phyloP scores from a whole-genome alignment of 805 yeast species.

The Ogataea naganishii region DNA sequence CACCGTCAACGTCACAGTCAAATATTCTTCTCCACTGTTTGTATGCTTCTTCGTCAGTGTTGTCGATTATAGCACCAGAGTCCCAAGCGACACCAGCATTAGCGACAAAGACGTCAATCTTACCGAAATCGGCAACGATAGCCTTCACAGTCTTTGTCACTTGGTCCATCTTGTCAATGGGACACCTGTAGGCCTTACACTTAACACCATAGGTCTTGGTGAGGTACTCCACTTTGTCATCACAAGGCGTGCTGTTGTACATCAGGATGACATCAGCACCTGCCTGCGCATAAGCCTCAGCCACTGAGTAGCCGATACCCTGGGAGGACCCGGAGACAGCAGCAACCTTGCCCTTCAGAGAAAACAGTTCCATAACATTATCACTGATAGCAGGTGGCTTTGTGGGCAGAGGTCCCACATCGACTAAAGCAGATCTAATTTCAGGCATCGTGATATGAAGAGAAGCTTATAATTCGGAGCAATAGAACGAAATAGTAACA shows the following conservation, averaged over 20 bases:
- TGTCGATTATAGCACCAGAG: conserved; percentile 45
- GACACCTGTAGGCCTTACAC: conserved; percentile 57
- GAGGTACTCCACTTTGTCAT: conserved; percentile 48
- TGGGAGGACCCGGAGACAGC: conserved; percentile 77
- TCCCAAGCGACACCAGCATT: conserved; percentile 88
- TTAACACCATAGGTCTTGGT: conserved; percentile 50
- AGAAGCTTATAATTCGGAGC: background rate
- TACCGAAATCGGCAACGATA: conserved; percentile 63
- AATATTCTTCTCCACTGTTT: conserved; percentile 65
- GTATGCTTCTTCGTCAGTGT: conserved; percentile 34
- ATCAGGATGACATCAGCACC: conserved; percentile 78
- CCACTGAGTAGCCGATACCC: conserved; percentile 77
- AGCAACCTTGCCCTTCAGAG: conserved; percentile 79
- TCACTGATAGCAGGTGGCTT: conserved; percentile 42
- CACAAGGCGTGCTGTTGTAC: conserved; percentile 57
- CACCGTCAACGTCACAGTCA: conserved; percentile 71
- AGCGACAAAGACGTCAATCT: conserved; percentile 76
- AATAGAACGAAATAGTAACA: background rate
- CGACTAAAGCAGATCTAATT: conserved; percentile 10
- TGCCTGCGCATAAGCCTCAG: conserved; percentile 77
- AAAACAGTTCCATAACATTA: conserved; percentile 57
- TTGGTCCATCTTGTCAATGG: conserved; percentile 37
- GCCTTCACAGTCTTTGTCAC: conserved; percentile 41
- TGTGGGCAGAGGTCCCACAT: conserved; percentile 36
- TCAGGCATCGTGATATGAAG: background rate